phyloP scores from a whole-genome alignment of 805 yeast genomes.

The Starmerella apis region DNA sequence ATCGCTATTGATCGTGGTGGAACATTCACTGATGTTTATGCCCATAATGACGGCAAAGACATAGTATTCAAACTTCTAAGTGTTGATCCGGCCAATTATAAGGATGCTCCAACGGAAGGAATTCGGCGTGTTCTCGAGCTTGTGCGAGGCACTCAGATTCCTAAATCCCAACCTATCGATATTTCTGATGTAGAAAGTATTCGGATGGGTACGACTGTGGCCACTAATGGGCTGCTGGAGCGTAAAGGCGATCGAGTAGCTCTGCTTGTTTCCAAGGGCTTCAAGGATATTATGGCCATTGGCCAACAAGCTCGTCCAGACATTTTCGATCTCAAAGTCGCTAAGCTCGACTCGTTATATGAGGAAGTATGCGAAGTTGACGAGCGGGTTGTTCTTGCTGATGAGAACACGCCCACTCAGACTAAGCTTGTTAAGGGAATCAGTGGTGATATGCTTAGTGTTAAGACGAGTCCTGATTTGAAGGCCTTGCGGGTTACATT shows the following conservation, averaged over 20 bases:
- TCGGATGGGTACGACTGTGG: slow-evolving; percentile 90
- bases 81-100: slow-evolving; percentile 78
- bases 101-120: slow-evolving; percentile 90
- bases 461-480: slow-evolving; percentile 44
- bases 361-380: slow-evolving; percentile 72
- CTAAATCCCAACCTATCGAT: slow-evolving; percentile 51
- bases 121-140: slow-evolving; percentile 65
- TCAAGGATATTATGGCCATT: slow-evolving; percentile 66
- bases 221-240: slow-evolving; percentile 88
- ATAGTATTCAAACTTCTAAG: slow-evolving; percentile 68
- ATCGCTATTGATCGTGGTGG: slow-evolving; percentile 55
- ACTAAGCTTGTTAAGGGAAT: slow-evolving; percentile 40
- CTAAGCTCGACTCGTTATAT: slow-evolving; percentile 61
- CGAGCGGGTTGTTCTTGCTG: slow-evolving; percentile 82
- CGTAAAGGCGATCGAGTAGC: slow-evolving; percentile 87
- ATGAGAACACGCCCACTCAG: slow-evolving; percentile 43
- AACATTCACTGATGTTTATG: slow-evolving; percentile 77
- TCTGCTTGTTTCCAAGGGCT: slow-evolving; percentile 77
- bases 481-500: slow-evolving; percentile 38
- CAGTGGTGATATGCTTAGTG: slow-evolving; percentile 57
- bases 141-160: slow-evolving; percentile 44
- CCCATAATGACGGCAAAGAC: slow-evolving; percentile 43
- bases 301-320: slow-evolving; percentile 90
- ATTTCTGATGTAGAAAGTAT: slow-evolving; percentile 47
- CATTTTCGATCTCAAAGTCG: slow-evolving; percentile 72